Evolutionary conservation across 176 grass and related monocot genomes (phyloP).

Genomic region (Rhipidocladum racemiflorum): DNA sequence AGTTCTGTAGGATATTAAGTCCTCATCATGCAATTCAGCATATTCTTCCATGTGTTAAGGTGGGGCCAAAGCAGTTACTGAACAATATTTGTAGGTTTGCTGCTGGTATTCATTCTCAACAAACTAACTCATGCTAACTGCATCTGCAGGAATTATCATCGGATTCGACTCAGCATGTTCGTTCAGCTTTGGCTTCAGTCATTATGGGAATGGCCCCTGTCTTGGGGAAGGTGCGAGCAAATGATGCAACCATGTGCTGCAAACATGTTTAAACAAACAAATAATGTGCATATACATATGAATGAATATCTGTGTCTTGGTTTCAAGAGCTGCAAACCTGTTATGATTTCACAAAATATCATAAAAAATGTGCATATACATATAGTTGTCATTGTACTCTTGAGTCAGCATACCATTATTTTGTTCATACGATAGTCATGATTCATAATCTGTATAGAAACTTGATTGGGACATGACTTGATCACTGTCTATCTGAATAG

Average conservation of each 20-base stretch:
- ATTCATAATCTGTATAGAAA: background rate
- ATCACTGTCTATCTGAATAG: background rate
- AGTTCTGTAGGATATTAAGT: conserved; percentile 82
- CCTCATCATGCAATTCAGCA: conserved; percentile 71
- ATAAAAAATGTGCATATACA: background rate
- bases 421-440: background rate
- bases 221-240: conserved; percentile 65
- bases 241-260: background rate
- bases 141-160: conserved; percentile 67
- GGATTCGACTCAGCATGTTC: conserved; percentile 97
- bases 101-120: background rate
- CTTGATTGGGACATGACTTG: background rate
- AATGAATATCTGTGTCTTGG: background rate
- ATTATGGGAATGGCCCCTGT: conserved; percentile 99
- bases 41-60: conserved; percentile 95
- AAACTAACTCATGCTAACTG: conserved; percentile 2
- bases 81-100: background rate
- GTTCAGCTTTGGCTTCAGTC: conserved; percentile 95
- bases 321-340: background rate
- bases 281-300: background rate
- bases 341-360: background rate
- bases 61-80: background rate
- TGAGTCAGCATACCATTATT: background rate
- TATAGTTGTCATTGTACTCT: background rate
- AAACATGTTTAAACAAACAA: background rate